Percentiles rank a stretch among this genome's conserved stretches.
Evolutionary conservation across 202 grass and related monocot species (phyloP).

Genomic region (Cymbopogon flexuosus): DNA sequence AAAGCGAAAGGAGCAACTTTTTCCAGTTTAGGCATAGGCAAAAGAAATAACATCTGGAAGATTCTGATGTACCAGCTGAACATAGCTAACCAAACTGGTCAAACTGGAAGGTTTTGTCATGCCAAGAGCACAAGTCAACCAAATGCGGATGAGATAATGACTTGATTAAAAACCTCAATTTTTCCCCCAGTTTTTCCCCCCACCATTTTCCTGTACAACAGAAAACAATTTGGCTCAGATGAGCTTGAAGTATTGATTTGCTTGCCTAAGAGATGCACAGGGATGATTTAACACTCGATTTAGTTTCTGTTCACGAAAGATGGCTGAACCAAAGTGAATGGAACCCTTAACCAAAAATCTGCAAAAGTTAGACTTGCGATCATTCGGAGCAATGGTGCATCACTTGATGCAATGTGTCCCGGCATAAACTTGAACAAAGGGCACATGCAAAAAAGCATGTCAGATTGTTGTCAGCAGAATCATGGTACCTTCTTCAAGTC

Average conservation of each 20-base stretch:
- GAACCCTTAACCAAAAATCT: conserved; percentile 14
- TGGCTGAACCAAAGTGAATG: conserved; percentile 12
- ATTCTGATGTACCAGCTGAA: background rate
- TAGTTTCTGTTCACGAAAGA: conserved; percentile 5
- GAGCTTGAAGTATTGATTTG: conserved; percentile 21
- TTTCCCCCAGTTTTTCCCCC: background rate
- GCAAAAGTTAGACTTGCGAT: conserved; percentile 17
- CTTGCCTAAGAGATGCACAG: background rate
- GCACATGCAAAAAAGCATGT: conserved; percentile 31
- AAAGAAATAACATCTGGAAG: background rate
- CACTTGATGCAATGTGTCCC: conserved; percentile 23
- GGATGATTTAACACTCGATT: conserved; percentile 29
- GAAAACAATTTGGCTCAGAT: conserved; percentile 38
- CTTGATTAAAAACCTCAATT: background rate
- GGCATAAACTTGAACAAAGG: conserved; percentile 17
- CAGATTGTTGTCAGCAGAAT: conserved; percentile 29
- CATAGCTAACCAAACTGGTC: background rate
- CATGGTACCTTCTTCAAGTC: conserved; percentile 35
- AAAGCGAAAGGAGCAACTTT: background rate
- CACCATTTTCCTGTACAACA: conserved; percentile 37
- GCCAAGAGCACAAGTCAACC: background rate
- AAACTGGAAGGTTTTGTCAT: background rate
- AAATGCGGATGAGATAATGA: background rate
- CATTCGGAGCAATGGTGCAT: background rate
- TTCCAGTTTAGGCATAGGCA: background rate